Conservation (phyloP, 1,139 yeast species). For the Taphrina flavorubra region DNA sequence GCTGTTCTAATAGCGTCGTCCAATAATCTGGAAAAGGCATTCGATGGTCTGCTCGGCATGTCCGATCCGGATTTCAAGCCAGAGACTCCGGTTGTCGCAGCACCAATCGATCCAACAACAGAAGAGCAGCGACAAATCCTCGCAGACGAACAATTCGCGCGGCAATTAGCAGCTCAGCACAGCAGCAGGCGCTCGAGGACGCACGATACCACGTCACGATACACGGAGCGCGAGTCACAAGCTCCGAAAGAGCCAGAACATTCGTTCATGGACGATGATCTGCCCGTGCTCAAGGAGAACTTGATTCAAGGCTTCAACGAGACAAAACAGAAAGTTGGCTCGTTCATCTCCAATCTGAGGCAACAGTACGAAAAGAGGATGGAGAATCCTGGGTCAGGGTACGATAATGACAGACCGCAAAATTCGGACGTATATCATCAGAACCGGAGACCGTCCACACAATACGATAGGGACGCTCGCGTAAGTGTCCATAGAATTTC, state of each 20-base stretch:
- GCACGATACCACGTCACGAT: constrained; percentile 49
- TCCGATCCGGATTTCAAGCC: constrained; percentile 78
- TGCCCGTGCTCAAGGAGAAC: constrained; percentile 71
- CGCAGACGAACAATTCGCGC: constrained; percentile 84
- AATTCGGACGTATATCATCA: constrained; percentile 22
- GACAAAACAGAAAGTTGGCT: constrained; percentile 64
- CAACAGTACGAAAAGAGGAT: constrained; percentile 22
- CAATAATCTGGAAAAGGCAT: constrained; percentile 82
- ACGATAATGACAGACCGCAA: constrained; percentile 10
- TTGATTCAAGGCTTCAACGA: constrained; percentile 81
- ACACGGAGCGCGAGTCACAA: constrained; percentile 18
- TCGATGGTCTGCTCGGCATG: constrained; percentile 79
- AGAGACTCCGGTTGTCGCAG: constrained; percentile 56
- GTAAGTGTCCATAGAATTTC: background rate
- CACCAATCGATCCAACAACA: constrained; percentile 50
- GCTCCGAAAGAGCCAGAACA: constrained; percentile 57
- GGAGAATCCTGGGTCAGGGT: constrained; percentile 6
- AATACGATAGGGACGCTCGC: constrained; percentile 25
- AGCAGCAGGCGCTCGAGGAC: constrained; percentile 51
- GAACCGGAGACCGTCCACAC: constrained; percentile 23
- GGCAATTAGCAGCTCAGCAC: constrained; percentile 75
- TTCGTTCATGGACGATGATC: constrained; percentile 65
- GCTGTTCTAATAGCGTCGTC: constrained; percentile 85
- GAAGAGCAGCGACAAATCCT: constrained; percentile 57
- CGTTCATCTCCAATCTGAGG: constrained; percentile 24